Evolutionary conservation across 2,329 filamentous ascomycete genomes (phyloP).

Genomic region (Arthrobotrys entomopaga): DNA sequence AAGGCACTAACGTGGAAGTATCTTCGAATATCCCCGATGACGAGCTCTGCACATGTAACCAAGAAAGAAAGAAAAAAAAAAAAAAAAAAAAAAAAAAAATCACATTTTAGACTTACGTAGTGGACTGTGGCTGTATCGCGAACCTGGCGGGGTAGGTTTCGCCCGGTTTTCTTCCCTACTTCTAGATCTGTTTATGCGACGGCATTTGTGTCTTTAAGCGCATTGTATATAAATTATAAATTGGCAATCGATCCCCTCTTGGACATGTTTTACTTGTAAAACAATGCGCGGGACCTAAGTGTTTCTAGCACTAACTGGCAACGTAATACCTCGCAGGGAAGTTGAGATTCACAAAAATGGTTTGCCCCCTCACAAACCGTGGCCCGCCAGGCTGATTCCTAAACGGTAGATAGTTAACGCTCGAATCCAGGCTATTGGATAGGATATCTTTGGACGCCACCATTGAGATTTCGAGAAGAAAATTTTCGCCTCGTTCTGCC

Average conservation of each 20-base stretch:
- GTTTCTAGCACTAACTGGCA: conserved; percentile 17
- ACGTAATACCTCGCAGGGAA: conserved; percentile 25
- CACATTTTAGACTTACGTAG: conserved; percentile 8
- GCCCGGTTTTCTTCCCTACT: conserved; percentile 21
- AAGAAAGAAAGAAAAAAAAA: no score
- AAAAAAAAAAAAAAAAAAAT: no score
- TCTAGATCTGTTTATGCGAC: conserved; percentile 9
- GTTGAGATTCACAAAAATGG: conserved; percentile 16
- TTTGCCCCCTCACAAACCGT: conserved; percentile 24
- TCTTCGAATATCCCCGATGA: conserved; percentile 53
- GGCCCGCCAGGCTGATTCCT: conserved; percentile 31
- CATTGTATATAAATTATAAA: conserved; percentile 12
- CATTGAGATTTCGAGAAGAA: conserved; percentile 15
- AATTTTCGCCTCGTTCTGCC: conserved; percentile 39
- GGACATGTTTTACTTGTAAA: conserved; percentile 34
- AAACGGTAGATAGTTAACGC: conserved; percentile 18
- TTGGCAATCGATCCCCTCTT: not conserved
- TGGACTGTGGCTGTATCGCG: conserved; percentile 21
- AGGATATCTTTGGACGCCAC: conserved; percentile 27
- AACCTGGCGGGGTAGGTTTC: conserved; percentile 14
- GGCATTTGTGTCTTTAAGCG: conserved; percentile 1
- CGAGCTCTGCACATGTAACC: conserved; percentile 29
- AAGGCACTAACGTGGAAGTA: conserved; percentile 30
- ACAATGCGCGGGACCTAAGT: conserved; percentile 30
- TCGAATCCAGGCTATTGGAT: conserved; percentile 31